Conservation (phyloP, 148 eudicot species). For the Dianthus caryophyllus region DNA sequence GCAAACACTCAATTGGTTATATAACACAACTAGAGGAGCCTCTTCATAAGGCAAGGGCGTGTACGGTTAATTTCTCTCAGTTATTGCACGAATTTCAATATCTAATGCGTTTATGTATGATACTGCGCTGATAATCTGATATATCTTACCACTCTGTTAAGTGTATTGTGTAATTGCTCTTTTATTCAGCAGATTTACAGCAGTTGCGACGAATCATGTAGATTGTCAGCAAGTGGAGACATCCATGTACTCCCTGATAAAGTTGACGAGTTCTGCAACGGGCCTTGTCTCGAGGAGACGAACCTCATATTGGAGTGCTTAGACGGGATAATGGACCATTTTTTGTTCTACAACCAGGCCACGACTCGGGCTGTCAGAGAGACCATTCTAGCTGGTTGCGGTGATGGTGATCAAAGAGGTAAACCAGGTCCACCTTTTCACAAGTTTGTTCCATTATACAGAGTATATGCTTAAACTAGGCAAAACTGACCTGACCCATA, state of each 20-base stretch:
- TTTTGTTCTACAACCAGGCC: conserved; percentile 51
- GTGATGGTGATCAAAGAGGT: conserved; percentile 54
- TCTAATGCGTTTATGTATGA: too few relatives aligned
- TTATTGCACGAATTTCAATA: too few relatives aligned
- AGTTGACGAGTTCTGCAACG: conserved; percentile 47
- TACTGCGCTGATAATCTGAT: too few relatives aligned
- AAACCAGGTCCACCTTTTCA: neutral
- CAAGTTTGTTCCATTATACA: too few relatives aligned
- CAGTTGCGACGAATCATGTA: conserved; percentile 48
- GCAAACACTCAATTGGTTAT: too few relatives aligned
- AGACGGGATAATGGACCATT: conserved; percentile 34
- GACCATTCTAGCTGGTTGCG: conserved; percentile 51
- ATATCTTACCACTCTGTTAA: neutral
- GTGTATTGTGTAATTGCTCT: neutral
- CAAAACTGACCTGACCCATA: too few relatives aligned
- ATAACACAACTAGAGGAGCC: too few relatives aligned
- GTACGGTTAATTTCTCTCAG: too few relatives aligned
- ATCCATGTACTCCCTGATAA: conserved; percentile 46
- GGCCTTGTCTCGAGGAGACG: conserved; percentile 63
- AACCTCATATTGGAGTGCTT: conserved; percentile 53
- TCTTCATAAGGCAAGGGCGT: too few relatives aligned
- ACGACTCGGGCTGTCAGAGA: conserved; percentile 43
- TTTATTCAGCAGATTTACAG: conserved; percentile 42
- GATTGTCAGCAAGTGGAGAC: conserved; percentile 46
- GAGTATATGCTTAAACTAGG: too few relatives aligned